Evolutionary conservation across 352 stramenopile genomes (phyloP).

Genomic region (Albugo laibachii): DNA sequence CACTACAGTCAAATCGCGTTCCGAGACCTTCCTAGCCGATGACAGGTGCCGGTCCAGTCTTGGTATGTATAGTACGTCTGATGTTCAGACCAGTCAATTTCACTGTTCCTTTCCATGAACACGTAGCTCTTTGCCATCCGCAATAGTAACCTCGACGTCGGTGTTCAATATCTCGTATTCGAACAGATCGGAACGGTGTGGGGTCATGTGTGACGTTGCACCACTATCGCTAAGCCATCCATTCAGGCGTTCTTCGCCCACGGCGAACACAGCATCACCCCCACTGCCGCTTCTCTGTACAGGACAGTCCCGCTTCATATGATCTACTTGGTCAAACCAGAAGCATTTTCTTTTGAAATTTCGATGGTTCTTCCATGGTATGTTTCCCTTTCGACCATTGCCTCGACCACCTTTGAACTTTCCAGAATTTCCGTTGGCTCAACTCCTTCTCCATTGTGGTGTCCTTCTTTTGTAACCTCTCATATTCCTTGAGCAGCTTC

Average conservation of each 20-base stretch:
- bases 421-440: background rate
- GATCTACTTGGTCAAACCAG: slow-evolving; percentile 1
- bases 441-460: slow-evolving; percentile 1
- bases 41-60: slow-evolving; percentile 6
- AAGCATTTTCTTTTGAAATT: slow-evolving; percentile 9
- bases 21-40: slow-evolving; percentile 6
- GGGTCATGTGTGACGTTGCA: slow-evolving; percentile 7
- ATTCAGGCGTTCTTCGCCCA: background rate
- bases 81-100: background rate
- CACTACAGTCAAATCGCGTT: slow-evolving; percentile 3
- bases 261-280: slow-evolving; percentile 1
- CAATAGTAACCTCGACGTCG: slow-evolving; percentile 5
- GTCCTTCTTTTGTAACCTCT: slow-evolving; percentile 1
- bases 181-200: slow-evolving; percentile 4
- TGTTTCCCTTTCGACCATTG: slow-evolving; percentile 2
- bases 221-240: slow-evolving; percentile 6
- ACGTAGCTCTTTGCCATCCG: slow-evolving; percentile 4
- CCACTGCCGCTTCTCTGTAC: background rate
- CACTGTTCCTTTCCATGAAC: slow-evolving; percentile 1
- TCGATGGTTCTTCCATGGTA: background rate
- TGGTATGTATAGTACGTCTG: slow-evolving; percentile 3
- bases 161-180: background rate
- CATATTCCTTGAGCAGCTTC: no score
- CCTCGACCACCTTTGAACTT: background rate
- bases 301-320: slow-evolving; percentile 8